phyloP scores from a whole-genome alignment of 306 rosid species.

The Clitoria ternatea region DNA sequence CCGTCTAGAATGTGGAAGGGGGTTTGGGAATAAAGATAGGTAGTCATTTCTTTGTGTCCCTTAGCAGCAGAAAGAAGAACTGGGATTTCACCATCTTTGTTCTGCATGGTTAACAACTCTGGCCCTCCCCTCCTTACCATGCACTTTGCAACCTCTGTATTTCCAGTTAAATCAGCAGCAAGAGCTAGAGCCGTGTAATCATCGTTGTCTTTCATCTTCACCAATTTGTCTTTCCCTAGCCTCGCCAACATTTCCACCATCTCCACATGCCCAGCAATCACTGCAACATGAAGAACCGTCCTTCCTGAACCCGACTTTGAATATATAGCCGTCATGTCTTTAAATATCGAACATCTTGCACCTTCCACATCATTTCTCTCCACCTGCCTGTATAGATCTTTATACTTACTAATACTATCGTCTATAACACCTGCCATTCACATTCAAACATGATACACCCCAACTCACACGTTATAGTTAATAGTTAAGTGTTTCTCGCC shows the following conservation, averaged over 20 bases:
- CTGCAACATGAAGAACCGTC: slow-evolving; percentile 23
- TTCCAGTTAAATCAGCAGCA: neutral
- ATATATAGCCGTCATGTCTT: neutral
- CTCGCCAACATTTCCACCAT: neutral
- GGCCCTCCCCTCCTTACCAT: neutral
- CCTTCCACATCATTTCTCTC: neutral
- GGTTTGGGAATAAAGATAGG: neutral
- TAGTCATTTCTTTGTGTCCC: slow-evolving; percentile 12
- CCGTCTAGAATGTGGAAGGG: accelerated
- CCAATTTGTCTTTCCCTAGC: neutral
- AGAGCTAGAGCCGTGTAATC: slow-evolving; percentile 21
- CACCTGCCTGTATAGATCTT: neutral
- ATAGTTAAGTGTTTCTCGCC: no score
- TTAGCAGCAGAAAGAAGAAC: neutral
- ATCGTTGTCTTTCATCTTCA: neutral
- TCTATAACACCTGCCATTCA: neutral
- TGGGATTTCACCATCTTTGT: neutral
- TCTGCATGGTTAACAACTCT: neutral
- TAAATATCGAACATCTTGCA: neutral
- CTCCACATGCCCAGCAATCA: neutral
- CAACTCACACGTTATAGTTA: no score
- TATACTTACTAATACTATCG: neutral
- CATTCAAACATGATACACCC: neutral
- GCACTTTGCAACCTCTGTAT: neutral
- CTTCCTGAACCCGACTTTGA: neutral